A percentile compares a stretch with the other conserved stretches of the same genome.
Evolutionary conservation across 73 alveolate genomes (phyloP).

Genomic region (Effrenium voratum): DNA sequence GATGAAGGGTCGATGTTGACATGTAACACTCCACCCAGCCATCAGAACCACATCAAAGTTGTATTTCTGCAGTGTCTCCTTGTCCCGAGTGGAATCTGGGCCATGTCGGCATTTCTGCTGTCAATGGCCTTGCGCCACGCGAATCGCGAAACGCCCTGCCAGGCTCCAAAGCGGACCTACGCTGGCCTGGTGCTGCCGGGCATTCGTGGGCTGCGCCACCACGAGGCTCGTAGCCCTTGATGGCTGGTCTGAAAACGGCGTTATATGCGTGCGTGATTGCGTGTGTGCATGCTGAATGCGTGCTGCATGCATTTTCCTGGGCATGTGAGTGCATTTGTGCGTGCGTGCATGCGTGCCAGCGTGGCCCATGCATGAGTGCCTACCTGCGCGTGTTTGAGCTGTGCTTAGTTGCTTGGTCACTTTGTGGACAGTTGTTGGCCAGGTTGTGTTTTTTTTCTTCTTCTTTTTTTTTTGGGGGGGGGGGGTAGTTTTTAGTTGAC

Average conservation of each 20-base stretch:
- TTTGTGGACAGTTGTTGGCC: no score
- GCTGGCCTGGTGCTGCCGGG: conserved; percentile 74
- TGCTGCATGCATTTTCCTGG: not conserved
- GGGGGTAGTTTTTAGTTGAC: no score
- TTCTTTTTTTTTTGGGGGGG: no score
- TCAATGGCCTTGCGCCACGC: not conserved
- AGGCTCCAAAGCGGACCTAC: conserved; percentile 41
- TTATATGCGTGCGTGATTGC: not conserved
- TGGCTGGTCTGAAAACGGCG: not conserved
- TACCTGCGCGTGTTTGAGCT: no score
- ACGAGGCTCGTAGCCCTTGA: conserved; percentile 1
- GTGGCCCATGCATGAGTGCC: no score
- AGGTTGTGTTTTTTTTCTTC: no score
- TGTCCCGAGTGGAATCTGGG: no score
- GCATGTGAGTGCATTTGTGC: not conserved
- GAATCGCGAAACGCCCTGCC: not conserved
- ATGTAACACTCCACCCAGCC: no score
- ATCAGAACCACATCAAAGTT: no score
- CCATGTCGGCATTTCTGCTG: not conserved
- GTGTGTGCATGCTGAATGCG: not conserved
- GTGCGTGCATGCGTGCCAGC: not conserved
- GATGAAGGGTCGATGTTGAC: no score
- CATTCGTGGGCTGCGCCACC: conserved; percentile 44
- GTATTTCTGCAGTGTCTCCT: no score
- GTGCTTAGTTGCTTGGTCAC: no score